Evolutionary conservation across 73 alveolate species (phyloP), one percentile per base, ranked within the genome.

Genomic region (Paramecium primaurelia): DNA sequence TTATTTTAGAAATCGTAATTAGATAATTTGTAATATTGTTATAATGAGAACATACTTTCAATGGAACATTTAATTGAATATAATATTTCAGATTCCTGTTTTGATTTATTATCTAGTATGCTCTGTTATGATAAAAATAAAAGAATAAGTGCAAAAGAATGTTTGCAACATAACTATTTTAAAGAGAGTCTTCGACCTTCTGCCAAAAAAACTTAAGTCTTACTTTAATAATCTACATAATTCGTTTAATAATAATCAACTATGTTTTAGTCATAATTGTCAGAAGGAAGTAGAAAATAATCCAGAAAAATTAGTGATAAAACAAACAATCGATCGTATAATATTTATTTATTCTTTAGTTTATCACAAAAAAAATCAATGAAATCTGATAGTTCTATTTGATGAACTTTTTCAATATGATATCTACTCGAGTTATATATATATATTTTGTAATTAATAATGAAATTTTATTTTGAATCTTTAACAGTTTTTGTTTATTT

Each of bases 81-180:
- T 22, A 16, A 16, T 42, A 30, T 80, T 25, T 42, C 91, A 26
- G 91, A 80, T 6, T 45, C 71, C 58, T 34, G 77, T 34, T 25
- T 80, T 80, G 91, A 80, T 47, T 47, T 80, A n/a, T 26, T 80
- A 12, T 4, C 71, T 42, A 80, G 30, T 22, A 80, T 80, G 91
- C 73, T 80, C 16, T 28, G 20, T 10, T 49, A 26, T 25, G 58
- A 80, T 80, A 25, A 18, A 9, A 47, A 80, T 16, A 47, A 40
- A 22, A 80, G 91, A 36, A 80, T 80, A 20, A 80, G 47, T 80
- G 73, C 91, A 3, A 80, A 80, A 80, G 91, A 80, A 3, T 34
- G 77, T 45, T 58, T 80, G 14, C 32, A 26, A 47, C 91, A 80
- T 49, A 9, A 22, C 25, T 80, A 80, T 47, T 80, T 80, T 47